Evolutionary conservation across 2,329 filamentous ascomycete genomes (phyloP).

Genomic region (Fusarium nelsonii): DNA sequence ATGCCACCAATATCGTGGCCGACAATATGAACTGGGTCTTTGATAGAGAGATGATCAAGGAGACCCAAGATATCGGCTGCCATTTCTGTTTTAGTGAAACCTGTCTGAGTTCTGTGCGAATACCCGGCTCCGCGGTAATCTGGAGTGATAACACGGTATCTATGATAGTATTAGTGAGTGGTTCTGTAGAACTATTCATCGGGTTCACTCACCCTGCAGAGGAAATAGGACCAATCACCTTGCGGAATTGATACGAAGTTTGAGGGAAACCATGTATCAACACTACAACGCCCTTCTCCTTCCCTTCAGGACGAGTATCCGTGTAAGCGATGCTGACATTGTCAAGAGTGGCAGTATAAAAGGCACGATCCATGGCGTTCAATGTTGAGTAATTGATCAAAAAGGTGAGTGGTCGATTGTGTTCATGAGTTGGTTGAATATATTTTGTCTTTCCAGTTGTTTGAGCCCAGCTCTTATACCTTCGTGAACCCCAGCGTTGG

Average conservation of each 20-base stretch:
- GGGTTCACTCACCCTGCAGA: background rate
- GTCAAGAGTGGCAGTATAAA: conserved; percentile 10
- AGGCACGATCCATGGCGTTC: conserved; percentile 11
- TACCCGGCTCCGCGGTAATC: conserved; percentile 21
- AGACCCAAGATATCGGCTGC: conserved; percentile 14
- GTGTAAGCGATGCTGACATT: conserved; percentile 23
- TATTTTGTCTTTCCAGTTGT: no score
- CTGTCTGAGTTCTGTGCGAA: conserved; percentile 15
- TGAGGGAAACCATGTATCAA: conserved; percentile 28
- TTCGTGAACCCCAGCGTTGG: background rate
- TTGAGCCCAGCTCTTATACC: background rate
- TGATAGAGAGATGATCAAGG: conserved; percentile 12
- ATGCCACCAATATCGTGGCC: conserved; percentile 31
- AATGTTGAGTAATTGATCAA: fast-evolving
- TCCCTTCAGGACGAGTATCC: conserved; percentile 2
- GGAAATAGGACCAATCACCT: conserved; percentile 9
- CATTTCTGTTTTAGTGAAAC: conserved; percentile 29
- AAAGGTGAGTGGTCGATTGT: background rate
- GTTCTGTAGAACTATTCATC: fast-evolving
- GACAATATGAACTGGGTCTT: conserved; percentile 6
- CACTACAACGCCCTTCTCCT: conserved; percentile 15
- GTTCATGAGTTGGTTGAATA: background rate
- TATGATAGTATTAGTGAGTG: background rate
- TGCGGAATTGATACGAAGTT: conserved; percentile 28
- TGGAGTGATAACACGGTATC: conserved; percentile 23